A percentile compares a stretch with the other conserved stretches of the same genome.
These are phyloP conservation scores for Strigomonas culicis DNA, from an alignment of 208 protist species.

Conservation along the genomic window DNA sequence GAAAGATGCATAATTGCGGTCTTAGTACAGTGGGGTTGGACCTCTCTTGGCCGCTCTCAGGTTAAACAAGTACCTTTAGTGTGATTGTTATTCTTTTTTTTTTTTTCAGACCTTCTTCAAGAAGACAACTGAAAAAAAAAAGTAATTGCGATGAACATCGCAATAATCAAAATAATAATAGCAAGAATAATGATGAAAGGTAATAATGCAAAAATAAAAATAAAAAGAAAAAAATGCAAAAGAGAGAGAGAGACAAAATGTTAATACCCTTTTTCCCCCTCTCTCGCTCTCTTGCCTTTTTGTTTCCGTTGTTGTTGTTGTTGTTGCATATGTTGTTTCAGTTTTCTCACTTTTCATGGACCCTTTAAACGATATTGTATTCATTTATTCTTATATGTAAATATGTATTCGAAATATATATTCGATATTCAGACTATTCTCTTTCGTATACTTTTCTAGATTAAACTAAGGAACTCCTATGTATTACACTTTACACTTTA, in stretches of 20 bases:
- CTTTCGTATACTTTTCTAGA: neutral
- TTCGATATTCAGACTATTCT: neutral
- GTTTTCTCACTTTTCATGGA: neutral
- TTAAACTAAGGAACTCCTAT: neutral
- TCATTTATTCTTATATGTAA: neutral
- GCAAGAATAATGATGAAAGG: neutral
- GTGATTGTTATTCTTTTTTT: conserved; percentile 2
- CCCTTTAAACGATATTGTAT: neutral
- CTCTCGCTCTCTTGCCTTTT: neutral
- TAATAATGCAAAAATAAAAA: neutral
- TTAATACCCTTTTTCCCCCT: too few relatives aligned
- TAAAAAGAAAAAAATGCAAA: neutral
- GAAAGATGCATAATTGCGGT: neutral
- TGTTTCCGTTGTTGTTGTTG: neutral
- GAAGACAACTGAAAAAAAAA: neutral
- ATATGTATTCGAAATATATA: too few relatives aligned
- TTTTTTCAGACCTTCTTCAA: conserved; percentile 9
- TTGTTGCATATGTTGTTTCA: neutral
- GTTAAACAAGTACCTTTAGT: neutral
- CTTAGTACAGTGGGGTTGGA: neutral
- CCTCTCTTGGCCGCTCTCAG: neutral
- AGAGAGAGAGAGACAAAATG: neutral
- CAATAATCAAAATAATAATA: neutral
- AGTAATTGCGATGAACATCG: too few relatives aligned
- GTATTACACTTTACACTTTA: neutral